Conservation (phyloP, 129 eudicot species). For the Escallonia rubra region DNA sequence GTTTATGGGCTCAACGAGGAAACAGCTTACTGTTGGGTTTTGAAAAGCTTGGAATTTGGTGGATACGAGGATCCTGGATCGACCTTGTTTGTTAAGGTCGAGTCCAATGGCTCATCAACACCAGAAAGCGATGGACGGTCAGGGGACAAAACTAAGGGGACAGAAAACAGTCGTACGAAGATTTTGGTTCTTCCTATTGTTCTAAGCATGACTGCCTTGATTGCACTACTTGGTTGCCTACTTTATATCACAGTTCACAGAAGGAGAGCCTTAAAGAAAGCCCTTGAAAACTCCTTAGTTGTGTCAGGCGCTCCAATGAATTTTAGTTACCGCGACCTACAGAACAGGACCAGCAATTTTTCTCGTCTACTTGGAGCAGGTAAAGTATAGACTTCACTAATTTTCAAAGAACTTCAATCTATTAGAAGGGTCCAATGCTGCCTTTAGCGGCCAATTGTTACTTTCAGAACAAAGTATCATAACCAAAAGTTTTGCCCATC, state of each 20-base stretch:
- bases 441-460: too few relatives aligned
- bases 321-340: constrained; percentile 76
- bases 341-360: constrained; percentile 56
- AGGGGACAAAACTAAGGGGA: constrained; percentile 11
- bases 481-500: too few relatives aligned
- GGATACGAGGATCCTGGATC: constrained; percentile 86
- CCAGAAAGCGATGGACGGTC: constrained; percentile 1
- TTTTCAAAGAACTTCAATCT: too few relatives aligned
- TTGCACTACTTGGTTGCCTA: constrained; percentile 52
- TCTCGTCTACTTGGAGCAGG: constrained; percentile 81
- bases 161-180: constrained; percentile 41
- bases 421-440: too few relatives aligned
- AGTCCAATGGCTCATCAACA: constrained; percentile 34
- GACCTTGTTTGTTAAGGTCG: constrained; percentile 83
- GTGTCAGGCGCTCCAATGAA: constrained; percentile 76
- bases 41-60: constrained; percentile 69
- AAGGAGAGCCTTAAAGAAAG: constrained; percentile 54
- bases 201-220: constrained; percentile 55
- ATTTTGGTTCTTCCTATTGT: constrained; percentile 81
- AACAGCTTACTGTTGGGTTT: constrained; percentile 83
- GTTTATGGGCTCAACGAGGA: constrained; percentile 82
- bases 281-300: constrained; percentile 51
- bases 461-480: too few relatives aligned
- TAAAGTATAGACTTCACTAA: constrained; percentile 2
- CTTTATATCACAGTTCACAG: constrained; percentile 54